Conservation (phyloP, 2,329 filamentous ascomycete genomes). For the Teratosphaeria gauchensis region DNA sequence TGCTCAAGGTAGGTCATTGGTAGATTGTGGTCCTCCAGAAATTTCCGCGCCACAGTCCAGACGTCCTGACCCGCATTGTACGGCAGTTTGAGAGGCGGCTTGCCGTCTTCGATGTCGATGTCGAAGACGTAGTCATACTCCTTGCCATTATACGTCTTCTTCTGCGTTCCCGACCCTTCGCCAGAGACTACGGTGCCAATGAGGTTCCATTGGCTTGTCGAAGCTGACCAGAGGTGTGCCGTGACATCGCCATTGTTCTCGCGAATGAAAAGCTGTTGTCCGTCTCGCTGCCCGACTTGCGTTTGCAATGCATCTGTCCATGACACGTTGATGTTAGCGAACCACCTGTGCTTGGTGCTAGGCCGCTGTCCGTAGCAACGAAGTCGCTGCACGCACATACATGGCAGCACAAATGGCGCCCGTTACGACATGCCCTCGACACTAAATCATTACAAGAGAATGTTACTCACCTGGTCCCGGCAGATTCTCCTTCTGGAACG, state of each 20-base stretch:
- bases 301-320: slow-evolving; percentile 61
- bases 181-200: slow-evolving; percentile 91
- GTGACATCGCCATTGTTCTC: slow-evolving; percentile 73
- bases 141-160: slow-evolving; percentile 67
- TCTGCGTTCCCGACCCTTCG: slow-evolving; percentile 64
- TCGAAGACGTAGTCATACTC: slow-evolving; percentile 96
- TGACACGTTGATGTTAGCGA: not conserved
- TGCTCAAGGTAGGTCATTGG: slow-evolving; percentile 81
- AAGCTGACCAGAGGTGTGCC: slow-evolving; percentile 75
- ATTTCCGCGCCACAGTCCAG: slow-evolving; percentile 84
- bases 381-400: not conserved
- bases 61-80: slow-evolving; percentile 89
- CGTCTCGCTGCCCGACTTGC: slow-evolving; percentile 87
- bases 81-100: slow-evolving; percentile 84
- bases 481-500: slow-evolving; percentile 84
- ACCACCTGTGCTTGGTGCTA: not conserved
- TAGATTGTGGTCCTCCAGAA: slow-evolving; percentile 79
- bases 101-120: slow-evolving; percentile 90
- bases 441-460: not conserved
- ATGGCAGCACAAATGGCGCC: not conserved
- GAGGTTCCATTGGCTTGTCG: slow-evolving; percentile 25
- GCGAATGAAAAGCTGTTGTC: slow-evolving; percentile 85
- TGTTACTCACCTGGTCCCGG: slow-evolving; percentile 53
- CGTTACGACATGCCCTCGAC: not conserved
- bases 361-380: not conserved